Evolutionary conservation across 1,284 basidiomycete species (phyloP).

Genomic region (Tremellales sp.): DNA sequence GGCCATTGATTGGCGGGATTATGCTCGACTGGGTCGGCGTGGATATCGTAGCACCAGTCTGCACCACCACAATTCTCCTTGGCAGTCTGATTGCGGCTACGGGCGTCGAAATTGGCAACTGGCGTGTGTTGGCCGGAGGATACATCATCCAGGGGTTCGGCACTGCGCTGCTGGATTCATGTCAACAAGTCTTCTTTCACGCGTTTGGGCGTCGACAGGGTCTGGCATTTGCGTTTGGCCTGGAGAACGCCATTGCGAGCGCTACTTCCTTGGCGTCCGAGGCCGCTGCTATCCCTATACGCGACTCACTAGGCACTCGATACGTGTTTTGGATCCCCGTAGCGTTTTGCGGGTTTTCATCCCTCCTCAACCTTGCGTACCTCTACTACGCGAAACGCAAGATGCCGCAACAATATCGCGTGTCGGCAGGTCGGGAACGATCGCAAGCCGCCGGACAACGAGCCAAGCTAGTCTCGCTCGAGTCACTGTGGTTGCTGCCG

Average conservation of each 20-base stretch:
- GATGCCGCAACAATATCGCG: slow-evolving; percentile 18
- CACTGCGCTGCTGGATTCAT: slow-evolving; percentile 29
- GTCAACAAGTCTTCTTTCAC: slow-evolving; percentile 31
- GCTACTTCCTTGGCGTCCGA: slow-evolving; percentile 25
- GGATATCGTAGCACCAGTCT: slow-evolving; percentile 17
- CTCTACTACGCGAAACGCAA: slow-evolving; percentile 11
- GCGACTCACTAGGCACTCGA: slow-evolving; percentile 17
- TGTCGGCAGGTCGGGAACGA: slow-evolving; percentile 14
- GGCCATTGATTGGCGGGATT: slow-evolving; percentile 30
- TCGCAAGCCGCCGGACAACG: neutral
- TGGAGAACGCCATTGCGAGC: slow-evolving; percentile 28
- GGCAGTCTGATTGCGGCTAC: slow-evolving; percentile 24
- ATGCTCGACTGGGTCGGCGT: slow-evolving; percentile 31
- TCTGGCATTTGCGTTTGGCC: slow-evolving; percentile 29
- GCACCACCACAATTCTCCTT: slow-evolving; percentile 21
- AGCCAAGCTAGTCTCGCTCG: slow-evolving; percentile 1
- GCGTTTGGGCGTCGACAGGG: slow-evolving; percentile 19
- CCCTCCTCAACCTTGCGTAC: slow-evolving; percentile 20
- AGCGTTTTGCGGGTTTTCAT: slow-evolving; percentile 21
- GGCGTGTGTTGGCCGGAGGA: slow-evolving; percentile 21
- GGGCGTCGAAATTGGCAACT: slow-evolving; percentile 18
- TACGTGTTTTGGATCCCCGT: slow-evolving; percentile 31
- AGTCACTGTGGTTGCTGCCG: slow-evolving; percentile 15
- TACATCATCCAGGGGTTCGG: slow-evolving; percentile 33
- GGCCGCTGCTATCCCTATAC: slow-evolving; percentile 26